Evolutionary conservation across 345 rosid genomes (phyloP).

Genomic region (Stellera chamaejasme): DNA sequence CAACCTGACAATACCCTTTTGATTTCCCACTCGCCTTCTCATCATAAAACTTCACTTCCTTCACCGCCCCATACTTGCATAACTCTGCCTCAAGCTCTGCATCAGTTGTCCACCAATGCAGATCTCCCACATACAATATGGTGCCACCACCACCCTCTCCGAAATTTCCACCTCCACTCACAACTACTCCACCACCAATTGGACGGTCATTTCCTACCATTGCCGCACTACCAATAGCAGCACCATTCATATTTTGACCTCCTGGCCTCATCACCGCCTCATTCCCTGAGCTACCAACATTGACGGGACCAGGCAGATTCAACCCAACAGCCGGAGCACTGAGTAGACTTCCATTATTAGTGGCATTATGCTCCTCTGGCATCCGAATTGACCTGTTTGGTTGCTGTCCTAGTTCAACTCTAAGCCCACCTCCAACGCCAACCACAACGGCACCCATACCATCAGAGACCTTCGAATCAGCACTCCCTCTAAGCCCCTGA

Average conservation of each 20-base stretch:
- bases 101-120: constrained; percentile 97
- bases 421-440: constrained; percentile 36
- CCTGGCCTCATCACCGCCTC: constrained; percentile 33
- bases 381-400: constrained; percentile 24
- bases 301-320: constrained; percentile 17
- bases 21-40: constrained; percentile 91
- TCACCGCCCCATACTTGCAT: constrained; percentile 60
- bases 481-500: constrained; percentile 34
- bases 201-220: constrained; percentile 16
- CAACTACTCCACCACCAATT: constrained; percentile 12
- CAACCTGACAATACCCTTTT: constrained; percentile 84
- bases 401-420: constrained; percentile 49
- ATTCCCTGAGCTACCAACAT: constrained; percentile 10
- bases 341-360: constrained; percentile 11
- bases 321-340: constrained; percentile 23
- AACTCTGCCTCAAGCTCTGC: constrained; percentile 62
- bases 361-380: constrained; percentile 29
- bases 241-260: background rate
- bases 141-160: constrained; percentile 33
- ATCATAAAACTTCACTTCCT: constrained; percentile 79
- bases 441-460: constrained; percentile 19
- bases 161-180: constrained; percentile 26
- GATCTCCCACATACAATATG: constrained; percentile 67
- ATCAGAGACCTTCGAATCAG: constrained; percentile 23
- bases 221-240: constrained; percentile 13